Conservation (phyloP, 768 basidiomycete genomes). For the Termitomyces sp. region DNA sequence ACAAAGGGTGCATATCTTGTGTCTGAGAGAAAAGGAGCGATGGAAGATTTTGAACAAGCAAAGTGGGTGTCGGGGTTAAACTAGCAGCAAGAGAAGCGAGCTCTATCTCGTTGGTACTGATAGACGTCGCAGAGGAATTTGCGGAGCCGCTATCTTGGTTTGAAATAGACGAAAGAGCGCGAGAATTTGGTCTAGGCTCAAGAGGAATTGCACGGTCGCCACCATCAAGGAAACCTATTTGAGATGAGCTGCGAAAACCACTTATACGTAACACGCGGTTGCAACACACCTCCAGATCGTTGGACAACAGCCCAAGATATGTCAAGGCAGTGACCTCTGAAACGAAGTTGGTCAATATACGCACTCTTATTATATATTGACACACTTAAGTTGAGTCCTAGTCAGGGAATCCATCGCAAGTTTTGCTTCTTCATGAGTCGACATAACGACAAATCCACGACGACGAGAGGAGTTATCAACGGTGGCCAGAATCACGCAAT, state of each 20-base stretch:
- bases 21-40: slow-evolving; percentile 60
- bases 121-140: slow-evolving; percentile 28
- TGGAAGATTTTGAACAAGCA: slow-evolving; percentile 65
- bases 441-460: slow-evolving; percentile 83
- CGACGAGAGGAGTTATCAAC: slow-evolving; percentile 80
- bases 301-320: slow-evolving; percentile 88
- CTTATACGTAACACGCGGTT: neutral
- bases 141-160: slow-evolving; percentile 20
- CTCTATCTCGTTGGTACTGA: slow-evolving; percentile 24
- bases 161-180: slow-evolving; percentile 11
- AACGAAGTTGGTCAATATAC: neutral
- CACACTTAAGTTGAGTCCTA: slow-evolving; percentile 65
- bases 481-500: slow-evolving; percentile 79
- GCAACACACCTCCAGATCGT: slow-evolving; percentile 62
- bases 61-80: slow-evolving; percentile 37
- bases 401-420: slow-evolving; percentile 62
- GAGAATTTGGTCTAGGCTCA: slow-evolving; percentile 34
- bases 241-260: neutral
- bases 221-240: slow-evolving; percentile 71
- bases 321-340: slow-evolving; percentile 70
- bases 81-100: slow-evolving; percentile 26
- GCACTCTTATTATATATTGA: neutral
- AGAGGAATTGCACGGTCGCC: slow-evolving; percentile 70
- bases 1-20: slow-evolving; percentile 66
- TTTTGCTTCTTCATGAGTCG: slow-evolving; percentile 64